Evolutionary conservation across 2,329 filamentous ascomycete genomes (phyloP).

Genomic region (Claviceps sp.): DNA sequence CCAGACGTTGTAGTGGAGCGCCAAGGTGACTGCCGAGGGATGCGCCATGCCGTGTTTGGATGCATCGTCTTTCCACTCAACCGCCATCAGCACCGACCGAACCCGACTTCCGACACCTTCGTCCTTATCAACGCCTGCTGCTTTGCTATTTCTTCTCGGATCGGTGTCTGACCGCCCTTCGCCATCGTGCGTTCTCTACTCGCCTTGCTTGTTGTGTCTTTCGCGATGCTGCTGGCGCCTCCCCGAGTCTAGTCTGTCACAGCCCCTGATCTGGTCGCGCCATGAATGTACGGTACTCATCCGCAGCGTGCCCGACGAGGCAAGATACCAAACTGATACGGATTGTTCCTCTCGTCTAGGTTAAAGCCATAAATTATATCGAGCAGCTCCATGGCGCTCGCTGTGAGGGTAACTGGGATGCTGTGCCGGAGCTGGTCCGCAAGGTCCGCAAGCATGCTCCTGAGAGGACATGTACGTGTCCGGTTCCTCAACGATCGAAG

Average conservation of each 20-base stretch:
- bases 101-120: not conserved
- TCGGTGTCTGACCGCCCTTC: not conserved
- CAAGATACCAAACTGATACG: slow-evolving; percentile 4
- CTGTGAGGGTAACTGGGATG: slow-evolving; percentile 76
- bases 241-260: slow-evolving; percentile 9
- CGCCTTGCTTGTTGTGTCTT: not conserved
- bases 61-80: not conserved
- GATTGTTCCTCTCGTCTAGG: slow-evolving; percentile 21
- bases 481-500: not conserved
- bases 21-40: too few species aligned
- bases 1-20: too few species aligned
- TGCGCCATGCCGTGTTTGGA: not conserved
- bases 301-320: not conserved
- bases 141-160: not conserved
- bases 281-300: slow-evolving; percentile 22
- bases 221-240: slow-evolving; percentile 11
- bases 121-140: not conserved
- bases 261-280: slow-evolving; percentile 18
- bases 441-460: slow-evolving; percentile 93
- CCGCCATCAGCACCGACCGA: not conserved
- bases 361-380: slow-evolving; percentile 75
- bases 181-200: not conserved
- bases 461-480: slow-evolving; percentile 60
- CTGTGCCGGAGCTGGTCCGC: slow-evolving; percentile 75
- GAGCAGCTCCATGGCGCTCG: slow-evolving; percentile 72